Evolutionary conservation across 495 filamentous ascomycete genomes (phyloP).

Genomic region (Aspergillus hancockii): DNA sequence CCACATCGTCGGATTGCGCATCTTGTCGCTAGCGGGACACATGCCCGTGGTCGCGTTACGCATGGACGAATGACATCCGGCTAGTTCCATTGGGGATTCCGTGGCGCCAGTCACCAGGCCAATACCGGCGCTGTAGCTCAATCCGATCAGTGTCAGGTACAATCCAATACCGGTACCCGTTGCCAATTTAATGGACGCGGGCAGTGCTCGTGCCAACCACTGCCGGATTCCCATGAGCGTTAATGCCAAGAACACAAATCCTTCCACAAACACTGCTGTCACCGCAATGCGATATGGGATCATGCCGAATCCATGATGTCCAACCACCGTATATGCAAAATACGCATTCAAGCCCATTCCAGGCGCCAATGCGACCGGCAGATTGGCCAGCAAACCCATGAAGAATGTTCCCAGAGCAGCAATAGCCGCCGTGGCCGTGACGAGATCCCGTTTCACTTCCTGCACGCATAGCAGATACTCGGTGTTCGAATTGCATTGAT

Average conservation of each 20-base stretch:
- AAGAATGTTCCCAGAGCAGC: conserved; percentile 67
- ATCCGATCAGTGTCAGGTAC: conserved; percentile 76
- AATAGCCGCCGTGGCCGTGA: conserved; percentile 80
- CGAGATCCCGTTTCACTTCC: conserved; percentile 71
- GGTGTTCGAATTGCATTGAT: conserved; percentile 53
- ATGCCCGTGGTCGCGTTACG: conserved; percentile 42
- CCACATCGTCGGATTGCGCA: conserved; percentile 79
- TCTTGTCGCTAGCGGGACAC: conserved; percentile 58
- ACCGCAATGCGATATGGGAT: conserved; percentile 71
- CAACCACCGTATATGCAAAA: conserved; percentile 81
- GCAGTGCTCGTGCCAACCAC: conserved; percentile 78
- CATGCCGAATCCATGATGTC: conserved; percentile 63
- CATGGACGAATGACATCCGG: conserved; percentile 55
- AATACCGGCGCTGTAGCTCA: conserved; percentile 78
- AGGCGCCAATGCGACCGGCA: conserved; percentile 74
- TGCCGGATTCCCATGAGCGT: conserved; percentile 76
- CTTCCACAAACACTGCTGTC: conserved; percentile 82
- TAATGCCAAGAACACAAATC: conserved; percentile 68
- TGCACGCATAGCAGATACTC: conserved; percentile 65
- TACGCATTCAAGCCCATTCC: conserved; percentile 87
- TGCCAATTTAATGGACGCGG: conserved; percentile 78
- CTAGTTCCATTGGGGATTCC: conserved; percentile 64
- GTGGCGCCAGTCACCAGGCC: conserved; percentile 64
- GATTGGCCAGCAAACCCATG: conserved; percentile 73
- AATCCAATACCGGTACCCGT: conserved; percentile 79